These are phyloP conservation scores for Aspergillus leporis DNA, from an alignment of 495 filamentous ascomycete genomes.

Conservation along the genomic window DNA sequence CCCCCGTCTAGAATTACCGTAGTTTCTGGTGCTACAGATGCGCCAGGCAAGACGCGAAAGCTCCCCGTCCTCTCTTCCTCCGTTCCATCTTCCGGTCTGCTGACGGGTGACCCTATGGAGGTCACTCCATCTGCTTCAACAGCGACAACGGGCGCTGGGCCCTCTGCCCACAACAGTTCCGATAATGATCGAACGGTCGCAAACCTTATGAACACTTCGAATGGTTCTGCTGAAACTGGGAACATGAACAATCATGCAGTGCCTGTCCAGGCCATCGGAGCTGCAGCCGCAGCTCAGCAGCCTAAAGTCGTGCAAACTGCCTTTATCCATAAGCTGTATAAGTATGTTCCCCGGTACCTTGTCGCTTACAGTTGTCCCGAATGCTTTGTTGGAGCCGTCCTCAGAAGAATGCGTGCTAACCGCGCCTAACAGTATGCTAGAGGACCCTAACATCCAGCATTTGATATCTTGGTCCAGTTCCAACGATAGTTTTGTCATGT, in stretches of 20 bases:
- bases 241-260: conserved; percentile 35
- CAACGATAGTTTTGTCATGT: conserved; percentile 98
- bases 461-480: conserved; percentile 93
- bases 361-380: conserved; percentile 11
- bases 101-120: conserved; percentile 50
- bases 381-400: not conserved
- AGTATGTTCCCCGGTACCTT: conserved; percentile 57
- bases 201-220: conserved; percentile 38
- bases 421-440: conserved; percentile 74
- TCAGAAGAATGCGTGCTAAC: conserved; percentile 12
- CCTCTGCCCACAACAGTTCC: conserved; percentile 45
- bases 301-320: conserved; percentile 98
- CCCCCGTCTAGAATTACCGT: conserved; percentile 41
- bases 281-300: conserved; percentile 85
- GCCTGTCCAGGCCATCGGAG: conserved; percentile 53
- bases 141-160: conserved; percentile 31
- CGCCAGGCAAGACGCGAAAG: conserved; percentile 42
- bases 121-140: conserved; percentile 47
- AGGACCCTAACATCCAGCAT: conserved; percentile 88
- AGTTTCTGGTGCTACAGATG: conserved; percentile 37
- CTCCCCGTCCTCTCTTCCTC: conserved; percentile 49
- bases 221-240: conserved; percentile 43
- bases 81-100: conserved; percentile 35
- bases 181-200: conserved; percentile 46
- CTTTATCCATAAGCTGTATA: conserved; percentile 99